phyloP scores from a whole-genome alignment of 208 protist species.

The Trypanosoma vivax region DNA sequence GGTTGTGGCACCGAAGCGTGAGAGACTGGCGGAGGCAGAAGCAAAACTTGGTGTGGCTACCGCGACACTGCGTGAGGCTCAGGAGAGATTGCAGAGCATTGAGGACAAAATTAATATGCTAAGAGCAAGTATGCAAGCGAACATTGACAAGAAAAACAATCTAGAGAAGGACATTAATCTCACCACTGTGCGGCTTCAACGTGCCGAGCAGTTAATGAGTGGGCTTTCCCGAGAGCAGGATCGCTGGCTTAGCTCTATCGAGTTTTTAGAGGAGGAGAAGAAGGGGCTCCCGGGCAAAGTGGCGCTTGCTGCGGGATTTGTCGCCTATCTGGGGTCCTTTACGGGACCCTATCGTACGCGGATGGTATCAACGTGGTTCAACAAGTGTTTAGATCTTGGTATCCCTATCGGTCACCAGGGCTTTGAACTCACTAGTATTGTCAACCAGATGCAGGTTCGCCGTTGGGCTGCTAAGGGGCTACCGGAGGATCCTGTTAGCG shows the following conservation, averaged over 20 bases:
- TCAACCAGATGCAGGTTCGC: constrained; percentile 88
- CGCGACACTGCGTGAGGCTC: constrained; percentile 59
- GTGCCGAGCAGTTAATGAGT: constrained; percentile 87
- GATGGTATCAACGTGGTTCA: constrained; percentile 64
- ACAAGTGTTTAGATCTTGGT: constrained; percentile 44
- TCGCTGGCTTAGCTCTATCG: constrained; percentile 71
- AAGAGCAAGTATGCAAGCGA: constrained; percentile 79
- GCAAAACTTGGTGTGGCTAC: constrained; percentile 76
- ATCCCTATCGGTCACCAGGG: constrained; percentile 59
- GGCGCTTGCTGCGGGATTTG: constrained; percentile 81
- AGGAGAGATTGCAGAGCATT: constrained; percentile 63
- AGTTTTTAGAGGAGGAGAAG: constrained; percentile 52
- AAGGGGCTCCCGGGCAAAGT: constrained; percentile 63
- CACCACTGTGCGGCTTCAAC: constrained; percentile 80
- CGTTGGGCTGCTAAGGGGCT: constrained; percentile 93
- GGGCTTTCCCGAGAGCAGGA: constrained; percentile 81
- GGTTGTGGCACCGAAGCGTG: constrained; percentile 83
- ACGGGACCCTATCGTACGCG: constrained; percentile 77
- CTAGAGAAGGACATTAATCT: constrained; percentile 92
- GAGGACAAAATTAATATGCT: constrained; percentile 80
- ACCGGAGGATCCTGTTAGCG: constrained; percentile 89
- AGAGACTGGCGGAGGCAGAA: constrained; percentile 73
- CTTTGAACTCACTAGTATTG: constrained; percentile 86
- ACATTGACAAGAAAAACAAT: constrained; percentile 82
- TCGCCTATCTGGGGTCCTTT: constrained; percentile 92